A percentile compares a stretch with the other conserved stretches of the same genome.
These are phyloP conservation scores for Aspergillus hiratsukae DNA, from an alignment of 2,329 filamentous ascomycete genomes.

Conservation along the genomic window DNA sequence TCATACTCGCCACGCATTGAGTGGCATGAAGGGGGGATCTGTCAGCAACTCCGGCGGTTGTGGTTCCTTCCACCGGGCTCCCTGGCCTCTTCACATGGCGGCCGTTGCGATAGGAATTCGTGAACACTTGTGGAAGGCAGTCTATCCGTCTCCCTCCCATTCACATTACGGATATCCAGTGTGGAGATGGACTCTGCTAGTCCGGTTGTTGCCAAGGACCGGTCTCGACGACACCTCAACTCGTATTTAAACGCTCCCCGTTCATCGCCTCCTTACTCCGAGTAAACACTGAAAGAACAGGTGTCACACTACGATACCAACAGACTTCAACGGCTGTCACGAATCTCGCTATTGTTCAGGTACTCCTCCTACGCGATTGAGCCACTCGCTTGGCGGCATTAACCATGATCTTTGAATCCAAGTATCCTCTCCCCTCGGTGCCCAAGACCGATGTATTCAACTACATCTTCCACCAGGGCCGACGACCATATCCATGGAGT, in stretches of 20 bases:
- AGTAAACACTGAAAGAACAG: background rate
- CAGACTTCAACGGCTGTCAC: background rate
- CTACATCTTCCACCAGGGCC: slow-evolving; percentile 9
- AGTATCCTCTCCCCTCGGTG: background rate
- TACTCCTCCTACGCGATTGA: background rate
- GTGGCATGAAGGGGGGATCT: background rate
- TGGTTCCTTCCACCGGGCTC: background rate
- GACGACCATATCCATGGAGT: slow-evolving; percentile 4
- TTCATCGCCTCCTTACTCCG: background rate
- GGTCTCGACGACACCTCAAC: background rate
- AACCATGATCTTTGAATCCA: slow-evolving; percentile 11
- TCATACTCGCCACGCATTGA: background rate
- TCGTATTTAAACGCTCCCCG: background rate
- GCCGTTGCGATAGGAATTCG: background rate
- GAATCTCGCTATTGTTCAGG: background rate
- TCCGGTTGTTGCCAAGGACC: no score
- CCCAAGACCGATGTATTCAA: slow-evolving; percentile 10
- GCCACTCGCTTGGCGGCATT: background rate
- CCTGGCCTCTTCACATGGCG: background rate
- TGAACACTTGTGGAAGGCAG: no score
- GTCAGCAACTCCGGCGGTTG: background rate
- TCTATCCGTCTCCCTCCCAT: no score
- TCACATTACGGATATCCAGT: background rate
- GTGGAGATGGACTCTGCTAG: no score
- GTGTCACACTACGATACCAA: no score